Evolutionary conservation across 2,329 filamentous ascomycete genomes (phyloP).

Genomic region (Trichoderma koningiopsis): DNA sequence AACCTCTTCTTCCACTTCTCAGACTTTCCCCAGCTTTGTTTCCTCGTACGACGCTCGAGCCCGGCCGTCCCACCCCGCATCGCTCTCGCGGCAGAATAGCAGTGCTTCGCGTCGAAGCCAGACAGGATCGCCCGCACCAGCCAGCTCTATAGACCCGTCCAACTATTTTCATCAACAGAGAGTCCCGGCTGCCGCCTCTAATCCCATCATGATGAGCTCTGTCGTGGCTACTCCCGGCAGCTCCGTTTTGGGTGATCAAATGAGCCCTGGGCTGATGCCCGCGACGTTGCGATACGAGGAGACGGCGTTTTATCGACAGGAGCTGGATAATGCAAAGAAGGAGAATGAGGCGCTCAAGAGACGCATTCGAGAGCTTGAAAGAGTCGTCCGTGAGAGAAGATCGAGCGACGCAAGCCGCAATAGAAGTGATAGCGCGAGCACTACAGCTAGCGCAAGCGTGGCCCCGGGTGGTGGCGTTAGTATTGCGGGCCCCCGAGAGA

Average conservation of each 20-base stretch:
- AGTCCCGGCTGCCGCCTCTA: constrained; percentile 40
- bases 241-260: constrained; percentile 41
- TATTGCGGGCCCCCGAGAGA: constrained; percentile 51
- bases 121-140: constrained; percentile 51
- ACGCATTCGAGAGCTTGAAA: constrained; percentile 64
- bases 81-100: constrained; percentile 58
- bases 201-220: constrained; percentile 41
- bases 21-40: constrained; percentile 45
- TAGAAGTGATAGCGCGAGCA: constrained; percentile 57
- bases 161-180: constrained; percentile 54
- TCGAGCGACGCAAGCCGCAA: constrained; percentile 50
- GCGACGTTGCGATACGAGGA: constrained; percentile 65
- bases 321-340: constrained; percentile 62
- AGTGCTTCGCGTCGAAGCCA: constrained; percentile 55
- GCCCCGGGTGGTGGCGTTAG: constrained; percentile 42
- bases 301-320: constrained; percentile 59
- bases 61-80: constrained; percentile 48
- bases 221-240: constrained; percentile 46
- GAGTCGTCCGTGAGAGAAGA: constrained; percentile 52
- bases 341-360: constrained; percentile 66
- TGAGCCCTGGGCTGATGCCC: constrained; percentile 57
- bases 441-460: constrained; percentile 52
- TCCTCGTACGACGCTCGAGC: constrained; percentile 46
- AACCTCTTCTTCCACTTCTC: constrained; percentile 60
- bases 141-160: constrained; percentile 47